These are phyloP conservation scores for Ephemerocybe angulata DNA, from an alignment of 768 basidiomycete species.

Conservation along the genomic window DNA sequence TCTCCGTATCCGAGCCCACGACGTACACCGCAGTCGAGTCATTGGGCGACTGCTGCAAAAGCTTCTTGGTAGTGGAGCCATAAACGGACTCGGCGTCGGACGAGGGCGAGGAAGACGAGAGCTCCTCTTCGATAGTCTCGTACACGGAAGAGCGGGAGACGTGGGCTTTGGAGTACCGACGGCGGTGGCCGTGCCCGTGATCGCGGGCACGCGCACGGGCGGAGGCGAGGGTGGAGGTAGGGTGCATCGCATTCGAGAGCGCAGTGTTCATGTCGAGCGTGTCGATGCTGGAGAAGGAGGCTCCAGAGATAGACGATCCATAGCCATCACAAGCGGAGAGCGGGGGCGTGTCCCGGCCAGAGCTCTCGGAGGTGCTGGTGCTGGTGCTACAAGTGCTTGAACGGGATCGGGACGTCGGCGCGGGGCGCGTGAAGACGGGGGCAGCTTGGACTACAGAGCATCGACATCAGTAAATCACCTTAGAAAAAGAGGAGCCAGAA, in stretches of 20 bases:
- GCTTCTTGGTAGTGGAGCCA: conserved; percentile 32
- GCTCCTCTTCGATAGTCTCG: conserved; percentile 78
- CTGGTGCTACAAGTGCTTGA: conserved; percentile 61
- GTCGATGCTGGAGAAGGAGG: conserved; percentile 78
- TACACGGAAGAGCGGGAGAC: conserved; percentile 67
- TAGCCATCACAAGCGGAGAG: conserved; percentile 64
- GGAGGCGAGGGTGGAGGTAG: conserved; percentile 40
- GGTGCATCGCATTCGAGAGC: conserved; percentile 47
- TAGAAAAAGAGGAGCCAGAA: not conserved
- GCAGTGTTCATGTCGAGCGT: conserved; percentile 54
- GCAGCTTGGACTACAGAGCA: conserved; percentile 36
- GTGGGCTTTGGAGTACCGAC: conserved; percentile 61
- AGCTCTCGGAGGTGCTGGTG: conserved; percentile 52
- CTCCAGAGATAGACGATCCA: conserved; percentile 66
- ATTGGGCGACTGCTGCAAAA: conserved; percentile 34
- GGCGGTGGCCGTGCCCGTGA: conserved; percentile 65
- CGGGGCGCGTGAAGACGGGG: conserved; percentile 63
- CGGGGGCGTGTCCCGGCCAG: conserved; percentile 68
- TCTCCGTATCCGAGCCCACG: conserved; percentile 54
- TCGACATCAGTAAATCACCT: conserved; percentile 13
- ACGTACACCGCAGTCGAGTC: conserved; percentile 44
- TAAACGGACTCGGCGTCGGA: conserved; percentile 24
- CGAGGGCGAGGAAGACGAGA: conserved; percentile 22
- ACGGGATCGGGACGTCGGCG: conserved; percentile 47
- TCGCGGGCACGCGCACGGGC: conserved; percentile 47